Evolutionary conservation across 768 basidiomycete genomes (phyloP), one percentile per base, ranked within the genome.

Genomic region (Flagelloscypha sp.): DNA sequence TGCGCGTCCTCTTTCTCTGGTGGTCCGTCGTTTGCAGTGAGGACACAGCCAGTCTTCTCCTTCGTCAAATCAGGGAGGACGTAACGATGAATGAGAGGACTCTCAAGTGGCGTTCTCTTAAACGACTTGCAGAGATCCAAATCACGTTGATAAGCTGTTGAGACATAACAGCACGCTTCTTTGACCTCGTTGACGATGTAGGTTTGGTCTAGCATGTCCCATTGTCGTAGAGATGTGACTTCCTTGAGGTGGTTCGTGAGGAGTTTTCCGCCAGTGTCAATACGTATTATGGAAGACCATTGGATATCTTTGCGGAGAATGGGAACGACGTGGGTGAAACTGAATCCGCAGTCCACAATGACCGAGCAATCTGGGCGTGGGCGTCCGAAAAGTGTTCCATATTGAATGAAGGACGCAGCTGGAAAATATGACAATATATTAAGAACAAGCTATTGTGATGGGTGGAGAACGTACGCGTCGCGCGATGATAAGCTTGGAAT

Each of bases 181-280:
- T 94, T 92, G 48, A 89, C 83, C 49, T 84, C 74, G 61, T 94
- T 92, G 67, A 95, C 81, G 52, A 97, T 84, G 55, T 83, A 76
- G 2, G 89, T 93, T 56, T 97, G 84, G 50, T 95, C 90, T 80
- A 93, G 92, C 86, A 97, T 89, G 56, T 97, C 88, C 86, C 88
- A 97, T 53, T 97, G 93, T 28, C 94, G 79, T 56, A 85, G 97
- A 9, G 90, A 94, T 5, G 93, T 76, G 29, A 93, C 70, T 52
- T 93, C 87, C 53, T 95, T 95, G 16, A 98, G 72, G 34, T 94
- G 86, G 58, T 98, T 97, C 17, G 93, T 97, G 38, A 98, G 58
- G 7, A 98, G 70, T 61, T 98, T 95, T 30, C 93, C 94, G 34
- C 94, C 93, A 12, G 95, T 80, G 51, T 95, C 90, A 56, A 98